Base-by-base conservation (phyloP, 176 grass and related monocot genomes). In the Paspalum notatum region DNA sequence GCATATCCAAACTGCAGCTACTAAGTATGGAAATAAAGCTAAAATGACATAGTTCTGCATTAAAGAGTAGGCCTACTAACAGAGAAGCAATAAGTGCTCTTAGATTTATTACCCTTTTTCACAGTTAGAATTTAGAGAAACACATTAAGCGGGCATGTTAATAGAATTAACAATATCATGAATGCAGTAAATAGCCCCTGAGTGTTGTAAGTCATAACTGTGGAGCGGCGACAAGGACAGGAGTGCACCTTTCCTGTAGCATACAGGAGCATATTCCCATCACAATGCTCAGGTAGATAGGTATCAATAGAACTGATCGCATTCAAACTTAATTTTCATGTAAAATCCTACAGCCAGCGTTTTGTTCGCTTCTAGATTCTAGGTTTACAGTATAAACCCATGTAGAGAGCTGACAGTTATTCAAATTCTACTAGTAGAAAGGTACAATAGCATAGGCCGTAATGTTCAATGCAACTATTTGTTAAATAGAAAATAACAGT, bases 151-250 rank as follows among this genome's bases (percentile, higher is more conserved):
- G 61, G 52, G 6, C 16, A 75, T 43, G 47, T 21, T 52, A 81
- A 57, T 68, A 64, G 9, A 60, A 69, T 66, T 37, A 79, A 45
- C 44, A 87, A 72, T 66, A 25, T 69, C 24, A 21, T 68, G 60
- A 54, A 26, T n/a, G 26, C 25, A 72, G 48, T 77, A 32, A 32
- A 32, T 32, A 32, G 32, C 32, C 3, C 32, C 32, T 32, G 32
- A 3, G 2, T 32, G 32, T 32, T 3, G 32, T 32, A 32, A 32
- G n/a, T n/a, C n/a, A n/a, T n/a, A 27, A 50, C 20, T 58, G 26
- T 61, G 26, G 52, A 40, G 39, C 40, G 17, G 40, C 50, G 11
- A 69, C 73, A 68, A 12, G 51, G 74, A 15, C 60, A 52, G 52
- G 18, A 66, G 22, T 54, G 22, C 16, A 53, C 8, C 38, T 55